These are phyloP conservation scores for Xanthoconium purpureum DNA, from an alignment of 768 basidiomycete genomes.

Conservation along the genomic window DNA sequence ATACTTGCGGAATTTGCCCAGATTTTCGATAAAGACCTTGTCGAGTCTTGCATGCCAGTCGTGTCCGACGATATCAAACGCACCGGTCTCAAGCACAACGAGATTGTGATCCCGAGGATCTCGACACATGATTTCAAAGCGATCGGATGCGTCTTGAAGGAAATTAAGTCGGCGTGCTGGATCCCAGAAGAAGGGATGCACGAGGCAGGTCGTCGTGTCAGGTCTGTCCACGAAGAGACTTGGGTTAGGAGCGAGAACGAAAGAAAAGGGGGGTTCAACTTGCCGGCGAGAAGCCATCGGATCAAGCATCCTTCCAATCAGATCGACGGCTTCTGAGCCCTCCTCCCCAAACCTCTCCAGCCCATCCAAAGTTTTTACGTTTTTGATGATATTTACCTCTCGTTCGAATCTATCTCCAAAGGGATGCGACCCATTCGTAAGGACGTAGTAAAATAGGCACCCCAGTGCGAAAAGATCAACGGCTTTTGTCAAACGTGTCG, in stretches of 20 bases:
- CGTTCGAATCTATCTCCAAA: conserved; percentile 92
- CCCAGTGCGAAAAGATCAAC: conserved; percentile 97
- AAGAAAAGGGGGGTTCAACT: conserved; percentile 25
- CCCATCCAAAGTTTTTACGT: conserved; percentile 64
- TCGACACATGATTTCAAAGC: conserved; percentile 96
- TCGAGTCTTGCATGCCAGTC: conserved; percentile 91
- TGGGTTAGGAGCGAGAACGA: conserved; percentile 1
- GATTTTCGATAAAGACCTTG: conserved; percentile 85
- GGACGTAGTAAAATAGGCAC: conserved; percentile 90
- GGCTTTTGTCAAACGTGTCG: conserved; percentile 82
- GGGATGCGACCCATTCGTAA: conserved; percentile 89
- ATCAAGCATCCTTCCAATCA: conserved; percentile 78
- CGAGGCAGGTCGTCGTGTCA: conserved; percentile 79
- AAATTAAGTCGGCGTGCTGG: conserved; percentile 81
- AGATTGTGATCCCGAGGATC: conserved; percentile 83
- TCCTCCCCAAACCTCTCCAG: conserved; percentile 88
- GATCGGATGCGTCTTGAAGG: conserved; percentile 96
- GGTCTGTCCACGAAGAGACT: conserved; percentile 49
- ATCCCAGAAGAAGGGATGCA: conserved; percentile 98
- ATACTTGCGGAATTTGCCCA: conserved; percentile 98
- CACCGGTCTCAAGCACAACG: conserved; percentile 68
- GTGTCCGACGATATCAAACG: conserved; percentile 70
- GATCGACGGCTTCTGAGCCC: conserved; percentile 82
- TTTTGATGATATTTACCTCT: conserved; percentile 90
- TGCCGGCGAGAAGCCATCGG: conserved; percentile 74